Evolutionary conservation across 805 yeast genomes (phyloP), one percentile per base, ranked within the genome.

Genomic region (Yamadazyma phyllophila): DNA sequence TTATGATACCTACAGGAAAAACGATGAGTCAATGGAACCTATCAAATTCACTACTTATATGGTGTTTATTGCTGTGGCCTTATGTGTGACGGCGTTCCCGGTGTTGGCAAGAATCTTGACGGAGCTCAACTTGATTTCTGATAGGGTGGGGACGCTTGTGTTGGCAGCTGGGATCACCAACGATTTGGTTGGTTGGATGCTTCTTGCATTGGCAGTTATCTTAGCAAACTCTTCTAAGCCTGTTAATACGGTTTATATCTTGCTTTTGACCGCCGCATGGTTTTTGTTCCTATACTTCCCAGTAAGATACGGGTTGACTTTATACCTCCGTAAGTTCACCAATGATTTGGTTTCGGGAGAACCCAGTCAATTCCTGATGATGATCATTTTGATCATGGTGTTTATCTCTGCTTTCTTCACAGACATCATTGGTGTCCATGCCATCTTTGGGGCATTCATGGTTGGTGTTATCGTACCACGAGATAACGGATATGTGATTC

Each of bases 61-160:
- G 84, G 86, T 86, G 9, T 87, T 87, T 55, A 82, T 87, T 41
- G 91, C 92, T 2, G 89, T 85, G 10, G 92, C 96, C 2, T 75
- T 86, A 73, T 81, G 92, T 51, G 85, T 87, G 52, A 87, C 96
- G 2, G 96, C 96, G 0, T 83, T 87, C 62, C 96, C 96, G 0
- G 96, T 87, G 2, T 65, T 87, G 50, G 92, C 88, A 1, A 79
- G 95, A 59, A 87, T 87, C 24, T 66, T 87, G 51, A 82, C 89
- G 4, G 92, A 86, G 58, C 70, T 87, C 50, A 75, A 86, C 52
- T 69, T 87, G 49, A 75, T 84, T 36, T 81, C 81, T 41, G 90
- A 83, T 57, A 71, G 88, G 52, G 91, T 86, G 15, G 90, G 89
- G 7, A 68, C 73, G 17, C 65, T 74, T 39, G 94, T 85, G n/a